phyloP scores from a whole-genome alignment of 305 asterid genomes.

The Rubia balearica region DNA sequence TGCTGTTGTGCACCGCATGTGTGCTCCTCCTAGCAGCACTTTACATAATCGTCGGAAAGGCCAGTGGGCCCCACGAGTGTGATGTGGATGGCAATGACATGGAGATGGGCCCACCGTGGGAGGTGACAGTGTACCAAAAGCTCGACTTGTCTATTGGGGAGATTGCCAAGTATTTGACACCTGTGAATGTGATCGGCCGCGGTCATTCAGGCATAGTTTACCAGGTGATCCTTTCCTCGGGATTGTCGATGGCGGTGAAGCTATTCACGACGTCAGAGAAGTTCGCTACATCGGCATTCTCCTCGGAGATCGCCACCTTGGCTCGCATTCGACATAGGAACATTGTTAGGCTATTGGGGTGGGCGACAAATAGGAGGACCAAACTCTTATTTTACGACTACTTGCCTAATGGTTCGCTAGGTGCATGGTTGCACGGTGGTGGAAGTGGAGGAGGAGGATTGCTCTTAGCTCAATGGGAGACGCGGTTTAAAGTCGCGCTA shows the following conservation, averaged over 20 bases:
- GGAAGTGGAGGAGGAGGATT: slow-evolving; percentile 25
- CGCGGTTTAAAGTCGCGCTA: slow-evolving; percentile 53
- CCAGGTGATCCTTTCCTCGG: slow-evolving; percentile 37
- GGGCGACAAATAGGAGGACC: slow-evolving; percentile 63
- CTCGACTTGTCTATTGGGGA: slow-evolving; percentile 55
- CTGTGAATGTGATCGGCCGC: slow-evolving; percentile 48
- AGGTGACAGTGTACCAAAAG: slow-evolving; percentile 67
- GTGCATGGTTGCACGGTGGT: slow-evolving; percentile 45
- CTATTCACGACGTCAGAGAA: slow-evolving; percentile 48
- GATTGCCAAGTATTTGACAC: slow-evolving; percentile 40
- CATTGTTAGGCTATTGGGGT: slow-evolving; percentile 60
- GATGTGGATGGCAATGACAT: slow-evolving; percentile 36
- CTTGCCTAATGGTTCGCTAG: slow-evolving; percentile 56
- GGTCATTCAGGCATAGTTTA: slow-evolving; percentile 75
- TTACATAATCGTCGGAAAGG: slow-evolving; percentile 50
- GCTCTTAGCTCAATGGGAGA: slow-evolving; percentile 51
- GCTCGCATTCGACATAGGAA: slow-evolving; percentile 69
- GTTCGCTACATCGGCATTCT: slow-evolving; percentile 42
- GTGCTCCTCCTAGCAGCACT: slow-evolving; percentile 50
- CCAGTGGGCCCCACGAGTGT: slow-evolving; percentile 21
- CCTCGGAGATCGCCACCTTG: slow-evolving; percentile 60
- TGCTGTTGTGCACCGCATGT: slow-evolving; percentile 59
- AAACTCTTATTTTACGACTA: slow-evolving; percentile 68
- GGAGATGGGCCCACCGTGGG: slow-evolving; percentile 73
- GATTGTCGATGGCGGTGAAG: slow-evolving; percentile 57